phyloP scores from a whole-genome alignment of 345 rosid genomes.

The Conringia planisiliqua region DNA sequence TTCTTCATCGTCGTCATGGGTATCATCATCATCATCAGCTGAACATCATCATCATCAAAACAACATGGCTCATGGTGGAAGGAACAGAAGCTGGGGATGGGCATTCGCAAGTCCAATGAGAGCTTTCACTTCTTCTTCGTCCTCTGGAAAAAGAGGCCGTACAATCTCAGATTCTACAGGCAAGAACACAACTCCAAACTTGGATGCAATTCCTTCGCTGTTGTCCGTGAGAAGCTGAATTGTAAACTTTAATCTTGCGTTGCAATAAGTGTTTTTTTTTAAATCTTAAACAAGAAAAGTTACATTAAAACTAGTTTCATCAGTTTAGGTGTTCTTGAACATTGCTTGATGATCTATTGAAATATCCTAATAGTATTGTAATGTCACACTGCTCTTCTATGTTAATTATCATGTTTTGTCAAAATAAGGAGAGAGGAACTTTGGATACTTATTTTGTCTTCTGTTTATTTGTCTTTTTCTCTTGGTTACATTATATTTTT shows the following conservation, averaged over 20 bases:
- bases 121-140: conserved; percentile 53
- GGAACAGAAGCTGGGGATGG: conserved; percentile 84
- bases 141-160: conserved; percentile 34
- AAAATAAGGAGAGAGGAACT: neutral
- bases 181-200: conserved; percentile 41
- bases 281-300: neutral
- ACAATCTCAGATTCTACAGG: conserved; percentile 23
- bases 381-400: conserved; percentile 1
- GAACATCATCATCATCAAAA: conserved; percentile 38
- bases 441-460: neutral
- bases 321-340: conserved; percentile 9
- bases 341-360: neutral
- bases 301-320: conserved; percentile 16
- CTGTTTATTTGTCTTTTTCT: conserved; percentile 7
- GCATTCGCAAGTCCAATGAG: conserved; percentile 95
- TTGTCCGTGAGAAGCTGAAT: conserved; percentile 54
- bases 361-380: conserved; percentile 12
- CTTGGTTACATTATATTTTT: neutral
- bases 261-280: conserved; percentile 16
- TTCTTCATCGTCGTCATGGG: conserved; percentile 60
- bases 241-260: neutral
- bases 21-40: conserved; percentile 57
- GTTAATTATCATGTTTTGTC: conserved; percentile 7
- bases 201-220: conserved; percentile 72
- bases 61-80: conserved; percentile 33